Base-by-base conservation (phyloP, 768 basidiomycete species). In the Lanmaoa rubissima region DNA sequence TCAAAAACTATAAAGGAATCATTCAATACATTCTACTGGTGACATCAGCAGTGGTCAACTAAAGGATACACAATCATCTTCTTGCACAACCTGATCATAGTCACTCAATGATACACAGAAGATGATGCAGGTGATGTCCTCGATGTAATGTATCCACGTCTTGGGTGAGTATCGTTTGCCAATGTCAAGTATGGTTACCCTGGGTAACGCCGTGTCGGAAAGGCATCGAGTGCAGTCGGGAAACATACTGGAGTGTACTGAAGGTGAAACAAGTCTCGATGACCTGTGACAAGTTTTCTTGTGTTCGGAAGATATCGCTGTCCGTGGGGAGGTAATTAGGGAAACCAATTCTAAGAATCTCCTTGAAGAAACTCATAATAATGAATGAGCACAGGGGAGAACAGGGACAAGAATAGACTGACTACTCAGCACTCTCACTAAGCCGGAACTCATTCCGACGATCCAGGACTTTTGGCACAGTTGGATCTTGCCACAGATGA, bases 341-440 rank as follows among this genome's bases (percentile, higher is more conserved):
- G 28, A 54, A 57, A 5, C 54, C 54, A 17, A 57, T 50, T 40
- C 36, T 39, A 11, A 45, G 35, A 17, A 50, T 57, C 35, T 49
- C 43, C 41, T 45, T 5, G 17, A 45, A 57, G 32, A 49, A 50
- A 35, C 57, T 45, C 4, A 3, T 31, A 5, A 2, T 31, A 5
- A 32, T 21, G 24, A 13, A 31, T 50, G 21, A 58, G 24, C 17
- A 28, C 42, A 28, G 40, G 12, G 10, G 5, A 26, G 1, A 17
- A 21, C 8, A 5, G 12, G 13, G 11, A 8, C 19, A 11, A 1
- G 28, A 3, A 39, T 39, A 17, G 42, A 57, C 54, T 45, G 13
- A 55, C 57, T 45, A 57, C 4, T 48, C 38, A 11, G 48, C 42
- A 12, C 14, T 16, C 4, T 58, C 24, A 16, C 36, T 5, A 10